A percentile compares a stretch with the other conserved stretches of the same genome.
Conservation (phyloP, 495 filamentous ascomycete species). For the Emericellopsis terricola region DNA sequence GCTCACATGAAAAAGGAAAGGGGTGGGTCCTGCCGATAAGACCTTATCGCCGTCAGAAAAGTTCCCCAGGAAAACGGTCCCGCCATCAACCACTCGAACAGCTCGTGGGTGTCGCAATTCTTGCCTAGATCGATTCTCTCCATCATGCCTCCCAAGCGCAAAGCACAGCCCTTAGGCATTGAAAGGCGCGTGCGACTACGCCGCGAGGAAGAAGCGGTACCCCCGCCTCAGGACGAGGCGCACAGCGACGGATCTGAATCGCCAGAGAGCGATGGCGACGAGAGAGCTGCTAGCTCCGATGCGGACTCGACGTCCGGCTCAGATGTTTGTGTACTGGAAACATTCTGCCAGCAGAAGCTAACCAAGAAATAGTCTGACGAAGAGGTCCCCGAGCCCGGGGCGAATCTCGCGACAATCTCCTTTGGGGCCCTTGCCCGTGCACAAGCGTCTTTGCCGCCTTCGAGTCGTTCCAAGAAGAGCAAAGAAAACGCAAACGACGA, state of each 20-base stretch:
- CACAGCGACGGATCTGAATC: constrained; percentile 8
- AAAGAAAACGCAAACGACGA: constrained; percentile 9
- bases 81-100: too few species aligned
- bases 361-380: constrained; percentile 1
- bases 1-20: too few species aligned
- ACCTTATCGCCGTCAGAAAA: too few species aligned
- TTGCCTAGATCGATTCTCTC: too few species aligned
- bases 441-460: constrained; percentile 39
- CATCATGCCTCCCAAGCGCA: constrained; percentile 15
- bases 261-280: constrained; percentile 11
- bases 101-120: too few species aligned
- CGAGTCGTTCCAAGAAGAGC: constrained; percentile 10
- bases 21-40: too few species aligned
- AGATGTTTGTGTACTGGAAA: not conserved
- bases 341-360: too few species aligned
- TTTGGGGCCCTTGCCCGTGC: constrained; percentile 83
- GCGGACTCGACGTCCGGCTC: constrained; percentile 3
- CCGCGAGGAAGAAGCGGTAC: constrained; percentile 34
- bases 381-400: constrained; percentile 8
- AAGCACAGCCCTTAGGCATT: constrained; percentile 15
- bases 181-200: constrained; percentile 41
- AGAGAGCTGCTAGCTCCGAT: constrained; percentile 14
- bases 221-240: constrained; percentile 15
- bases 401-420: constrained; percentile 38
- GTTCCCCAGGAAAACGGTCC: too few species aligned